A percentile compares a stretch with the other conserved stretches of the same genome.
phyloP scores from a whole-genome alignment of 176 grass and related monocot species.

The Tillandsia leiboldiana region DNA sequence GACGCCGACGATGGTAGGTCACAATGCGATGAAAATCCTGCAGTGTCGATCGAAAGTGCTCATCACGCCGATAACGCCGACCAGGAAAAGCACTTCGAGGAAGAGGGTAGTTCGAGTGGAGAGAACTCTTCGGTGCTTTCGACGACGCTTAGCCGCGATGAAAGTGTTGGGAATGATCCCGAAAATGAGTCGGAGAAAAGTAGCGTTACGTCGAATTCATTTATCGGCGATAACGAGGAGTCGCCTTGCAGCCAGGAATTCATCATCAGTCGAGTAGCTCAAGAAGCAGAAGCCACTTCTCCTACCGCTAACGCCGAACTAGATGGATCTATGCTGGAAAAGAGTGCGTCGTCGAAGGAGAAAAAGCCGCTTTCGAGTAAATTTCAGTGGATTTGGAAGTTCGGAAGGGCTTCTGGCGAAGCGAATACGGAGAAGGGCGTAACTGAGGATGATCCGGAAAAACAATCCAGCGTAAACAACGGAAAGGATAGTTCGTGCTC shows the following conservation, averaged over 20 bases:
- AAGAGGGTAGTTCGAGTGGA: slow-evolving; percentile 37
- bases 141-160: slow-evolving; percentile 9
- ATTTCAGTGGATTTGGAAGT: slow-evolving; percentile 67
- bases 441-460: slow-evolving; percentile 19
- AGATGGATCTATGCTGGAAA: slow-evolving; percentile 21
- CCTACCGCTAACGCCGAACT: slow-evolving; percentile 15
- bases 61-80: slow-evolving; percentile 4
- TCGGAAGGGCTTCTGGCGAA: slow-evolving; percentile 48
- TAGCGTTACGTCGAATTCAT: slow-evolving; percentile 62
- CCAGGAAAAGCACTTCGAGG: slow-evolving; percentile 6
- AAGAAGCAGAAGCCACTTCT: slow-evolving; percentile 21
- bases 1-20: slow-evolving; percentile 29
- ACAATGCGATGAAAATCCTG: slow-evolving; percentile 30
- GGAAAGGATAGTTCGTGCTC: neutral
- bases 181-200: slow-evolving; percentile 67
- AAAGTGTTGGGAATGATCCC: slow-evolving; percentile 11
- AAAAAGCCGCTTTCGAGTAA: slow-evolving; percentile 58
- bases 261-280: slow-evolving; percentile 15
- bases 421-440: slow-evolving; percentile 29
- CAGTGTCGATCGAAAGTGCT: slow-evolving; percentile 20
- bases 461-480: slow-evolving; percentile 9
- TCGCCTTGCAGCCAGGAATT: slow-evolving; percentile 28
- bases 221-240: slow-evolving; percentile 38
- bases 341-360: slow-evolving; percentile 33
- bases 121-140: slow-evolving; percentile 51